Percentiles rank a stretch among this genome's conserved stretches.
Conservation (phyloP, 2,329 filamentous ascomycete species). For the Claviceps fusiformis region DNA sequence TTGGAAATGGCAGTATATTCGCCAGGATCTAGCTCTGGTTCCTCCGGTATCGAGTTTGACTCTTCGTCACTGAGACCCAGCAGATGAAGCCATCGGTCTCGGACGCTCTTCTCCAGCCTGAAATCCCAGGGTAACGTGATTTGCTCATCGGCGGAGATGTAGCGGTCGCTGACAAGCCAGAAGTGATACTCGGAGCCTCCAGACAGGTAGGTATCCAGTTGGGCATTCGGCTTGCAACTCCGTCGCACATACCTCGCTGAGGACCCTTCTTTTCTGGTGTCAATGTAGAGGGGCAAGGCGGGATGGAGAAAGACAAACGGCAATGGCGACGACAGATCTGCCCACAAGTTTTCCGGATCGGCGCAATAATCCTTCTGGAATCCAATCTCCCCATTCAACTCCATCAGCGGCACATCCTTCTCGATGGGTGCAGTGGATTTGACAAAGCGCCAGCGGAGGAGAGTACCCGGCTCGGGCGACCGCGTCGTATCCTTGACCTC, state of each 20-base stretch:
- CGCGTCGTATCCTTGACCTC: conserved; percentile 35
- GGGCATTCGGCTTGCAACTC: conserved; percentile 84
- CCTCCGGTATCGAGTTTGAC: conserved; percentile 26
- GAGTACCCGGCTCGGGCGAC: conserved; percentile 18
- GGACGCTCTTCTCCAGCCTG: conserved; percentile 41
- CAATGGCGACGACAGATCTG: conserved; percentile 47
- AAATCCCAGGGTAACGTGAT: conserved; percentile 58
- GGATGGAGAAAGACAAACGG: conserved; percentile 84
- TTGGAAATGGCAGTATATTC: conserved; percentile 48
- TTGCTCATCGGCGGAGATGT: conserved; percentile 52
- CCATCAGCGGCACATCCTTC: conserved; percentile 44
- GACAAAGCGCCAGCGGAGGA: conserved; percentile 57
- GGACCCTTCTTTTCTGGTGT: conserved; percentile 78
- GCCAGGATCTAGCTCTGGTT: conserved; percentile 41
- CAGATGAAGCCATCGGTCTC: conserved; percentile 40
- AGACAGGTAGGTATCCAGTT: conserved; percentile 73
- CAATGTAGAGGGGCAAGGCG: conserved; percentile 79
- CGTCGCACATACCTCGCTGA: conserved; percentile 77
- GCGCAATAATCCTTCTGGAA: conserved; percentile 60
- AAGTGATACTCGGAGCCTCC: conserved; percentile 74
- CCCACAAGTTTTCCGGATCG: conserved; percentile 53
- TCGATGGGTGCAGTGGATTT: conserved; percentile 36
- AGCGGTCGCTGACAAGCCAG: conserved; percentile 74
- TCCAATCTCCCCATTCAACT: conserved; percentile 68
- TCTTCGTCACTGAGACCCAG: conserved; percentile 52